Evolutionary conservation across 2,329 filamentous ascomycete genomes (phyloP), one percentile per base, ranked within the genome.

Genomic region (Lizonia empirigonia): DNA sequence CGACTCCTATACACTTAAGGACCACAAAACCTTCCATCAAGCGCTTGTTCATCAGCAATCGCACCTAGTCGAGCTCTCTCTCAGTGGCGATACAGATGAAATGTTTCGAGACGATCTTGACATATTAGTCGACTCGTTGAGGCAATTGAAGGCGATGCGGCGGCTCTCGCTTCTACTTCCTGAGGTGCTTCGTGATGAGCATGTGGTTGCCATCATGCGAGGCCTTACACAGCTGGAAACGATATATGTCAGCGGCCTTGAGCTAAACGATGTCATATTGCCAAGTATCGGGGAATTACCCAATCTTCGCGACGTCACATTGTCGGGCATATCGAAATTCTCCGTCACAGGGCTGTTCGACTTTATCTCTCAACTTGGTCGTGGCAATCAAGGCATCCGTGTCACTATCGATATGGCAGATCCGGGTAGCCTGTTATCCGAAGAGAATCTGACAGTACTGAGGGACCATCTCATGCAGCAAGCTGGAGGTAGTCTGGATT

Each of bases 321-420:
- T 87, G 33, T 78, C 77, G 29, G 82, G 81, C 2, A 70, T 80
- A 2, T 84, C 85, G 0, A 68, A 69, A 2, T 86, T 88, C 64
- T 82, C 80, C 0, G 71, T 72, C 3, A 66, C 76, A 4, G 81
- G 80, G 1, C 74, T 88, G 1, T 63, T 77, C 5, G 68, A 73
- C 6, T 79, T 78, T 46, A 67, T 79, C n/a, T 55, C 68, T 2
- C 59, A 65, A 13, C 67, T 81, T 7, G 73, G 67, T 1, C 68
- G 69, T 1, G 70, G 73, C 2, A 78, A 79, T 51, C 64, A 68
- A 34, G 76, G 76, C 13, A 67, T 80, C 12, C 66, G 70, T 1
- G 44, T 80, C 27, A 74, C 73, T 26, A 64, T 80, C 12, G 76
- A 78, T 32, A 74, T 73, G 61, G 78, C 77, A 24, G 75, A 78